phyloP scores from a whole-genome alignment of 768 basidiomycete species.

The Butyriboletus loyo region DNA sequence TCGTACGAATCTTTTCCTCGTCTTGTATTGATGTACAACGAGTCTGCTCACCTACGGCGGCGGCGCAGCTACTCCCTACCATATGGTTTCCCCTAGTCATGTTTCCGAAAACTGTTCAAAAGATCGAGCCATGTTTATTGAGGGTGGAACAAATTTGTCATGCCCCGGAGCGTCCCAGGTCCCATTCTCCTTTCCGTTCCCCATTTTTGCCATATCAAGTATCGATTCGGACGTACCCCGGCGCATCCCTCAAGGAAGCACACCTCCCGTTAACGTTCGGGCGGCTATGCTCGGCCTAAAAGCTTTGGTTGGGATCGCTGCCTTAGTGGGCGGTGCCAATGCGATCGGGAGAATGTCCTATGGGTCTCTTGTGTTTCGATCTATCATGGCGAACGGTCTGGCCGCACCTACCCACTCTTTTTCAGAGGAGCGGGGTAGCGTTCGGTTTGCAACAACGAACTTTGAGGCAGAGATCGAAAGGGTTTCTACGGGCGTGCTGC shows the following conservation, averaged over 20 bases:
- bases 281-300: slow-evolving; percentile 12
- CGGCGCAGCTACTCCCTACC: not conserved
- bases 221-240: too few relatives aligned
- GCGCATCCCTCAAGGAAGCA: not conserved
- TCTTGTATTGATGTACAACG: not conserved
- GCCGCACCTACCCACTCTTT: slow-evolving; percentile 51
- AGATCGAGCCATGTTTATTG: not conserved
- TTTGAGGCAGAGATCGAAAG: slow-evolving; percentile 47
- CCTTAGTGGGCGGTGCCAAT: slow-evolving; percentile 15
- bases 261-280: not conserved
- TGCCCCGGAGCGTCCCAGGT: not conserved
- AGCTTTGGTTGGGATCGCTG: not conserved
- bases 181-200: not conserved
- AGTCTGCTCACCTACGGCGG: not conserved
- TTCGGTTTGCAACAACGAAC: slow-evolving; percentile 51
- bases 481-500: slow-evolving; percentile 55
- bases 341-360: slow-evolving; percentile 51
- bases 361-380: slow-evolving; percentile 30
- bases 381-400: slow-evolving; percentile 41
- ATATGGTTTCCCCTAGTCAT: not conserved
- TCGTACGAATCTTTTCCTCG: not conserved
- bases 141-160: not conserved
- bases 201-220: not conserved
- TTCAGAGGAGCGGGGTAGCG: slow-evolving; percentile 61
- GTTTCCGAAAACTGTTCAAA: too few relatives aligned